A percentile compares a stretch with the other conserved stretches of the same genome.
Conservation (phyloP, 176 grass and related monocot genomes). For the Melocanna baccifera region DNA sequence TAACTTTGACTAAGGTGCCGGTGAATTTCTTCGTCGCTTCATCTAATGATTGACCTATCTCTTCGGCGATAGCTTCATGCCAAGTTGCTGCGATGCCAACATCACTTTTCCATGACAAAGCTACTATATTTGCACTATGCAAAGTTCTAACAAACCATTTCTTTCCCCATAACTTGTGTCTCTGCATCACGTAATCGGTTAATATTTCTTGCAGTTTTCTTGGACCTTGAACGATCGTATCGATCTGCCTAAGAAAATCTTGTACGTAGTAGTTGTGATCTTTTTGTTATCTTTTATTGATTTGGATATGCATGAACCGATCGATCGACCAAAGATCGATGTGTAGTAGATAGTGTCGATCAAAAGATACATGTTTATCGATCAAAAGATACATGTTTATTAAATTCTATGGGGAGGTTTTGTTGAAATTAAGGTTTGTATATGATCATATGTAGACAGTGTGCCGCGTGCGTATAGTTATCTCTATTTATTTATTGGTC, state of each 20-base stretch:
- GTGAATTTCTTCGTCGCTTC: not conserved
- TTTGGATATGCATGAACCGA: not conserved
- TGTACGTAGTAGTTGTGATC: not conserved
- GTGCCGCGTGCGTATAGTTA: too few species aligned
- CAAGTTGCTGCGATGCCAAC: slow-evolving; percentile 19
- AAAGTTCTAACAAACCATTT: slow-evolving; percentile 9
- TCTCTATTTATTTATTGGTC: not conserved
- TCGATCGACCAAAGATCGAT: not conserved
- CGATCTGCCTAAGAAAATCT: not conserved
- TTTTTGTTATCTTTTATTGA: not conserved
- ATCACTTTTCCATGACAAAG: not conserved
- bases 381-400: not conserved
- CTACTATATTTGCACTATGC: not conserved
- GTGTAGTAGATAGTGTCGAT: not conserved
- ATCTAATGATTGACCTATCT: not conserved
- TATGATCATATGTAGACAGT: too few species aligned
- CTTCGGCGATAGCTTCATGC: not conserved
- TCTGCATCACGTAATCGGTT: not conserved
- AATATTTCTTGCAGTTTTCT: not conserved
- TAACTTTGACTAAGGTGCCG: not conserved
- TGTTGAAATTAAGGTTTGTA: not conserved
- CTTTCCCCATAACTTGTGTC: not conserved
- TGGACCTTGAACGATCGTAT: slow-evolving; percentile 5
- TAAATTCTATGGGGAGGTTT: not conserved
- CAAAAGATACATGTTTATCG: not conserved